Conservation (phyloP, 306 rosid species). For the Quercus rubra region DNA sequence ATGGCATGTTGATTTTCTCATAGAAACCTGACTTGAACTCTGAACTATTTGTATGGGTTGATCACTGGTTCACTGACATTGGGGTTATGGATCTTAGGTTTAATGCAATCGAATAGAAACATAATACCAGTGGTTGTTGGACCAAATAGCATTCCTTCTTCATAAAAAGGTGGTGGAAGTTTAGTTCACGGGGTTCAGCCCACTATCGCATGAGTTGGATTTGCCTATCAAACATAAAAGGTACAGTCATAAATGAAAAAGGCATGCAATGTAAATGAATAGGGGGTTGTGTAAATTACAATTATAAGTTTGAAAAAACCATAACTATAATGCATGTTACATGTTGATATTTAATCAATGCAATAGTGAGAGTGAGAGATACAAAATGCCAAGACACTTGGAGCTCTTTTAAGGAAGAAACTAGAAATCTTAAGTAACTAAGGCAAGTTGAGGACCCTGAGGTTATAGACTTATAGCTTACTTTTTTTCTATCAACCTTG, state of each 20-base stretch:
- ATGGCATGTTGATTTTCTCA: neutral
- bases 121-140: neutral
- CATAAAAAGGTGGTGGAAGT: neutral
- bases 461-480: no score
- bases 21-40: neutral
- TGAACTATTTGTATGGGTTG: neutral
- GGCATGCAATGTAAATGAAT: neutral
- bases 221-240: neutral
- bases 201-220: neutral
- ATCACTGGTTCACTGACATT: neutral
- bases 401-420: no score
- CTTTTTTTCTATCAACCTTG: no score
- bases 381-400: no score
- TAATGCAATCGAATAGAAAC: neutral
- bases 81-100: neutral
- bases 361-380: no score
- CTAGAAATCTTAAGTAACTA: no score
- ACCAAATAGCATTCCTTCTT: neutral
- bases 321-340: no score
- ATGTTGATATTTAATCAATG: no score
- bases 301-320: neutral
- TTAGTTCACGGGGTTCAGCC: neutral
- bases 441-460: no score
- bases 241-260: neutral
- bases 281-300: neutral